Percentiles rank a stretch among this genome's conserved stretches.
Conservation (phyloP, 148 eudicot genomes). For the Rhododendron mucronatum region DNA sequence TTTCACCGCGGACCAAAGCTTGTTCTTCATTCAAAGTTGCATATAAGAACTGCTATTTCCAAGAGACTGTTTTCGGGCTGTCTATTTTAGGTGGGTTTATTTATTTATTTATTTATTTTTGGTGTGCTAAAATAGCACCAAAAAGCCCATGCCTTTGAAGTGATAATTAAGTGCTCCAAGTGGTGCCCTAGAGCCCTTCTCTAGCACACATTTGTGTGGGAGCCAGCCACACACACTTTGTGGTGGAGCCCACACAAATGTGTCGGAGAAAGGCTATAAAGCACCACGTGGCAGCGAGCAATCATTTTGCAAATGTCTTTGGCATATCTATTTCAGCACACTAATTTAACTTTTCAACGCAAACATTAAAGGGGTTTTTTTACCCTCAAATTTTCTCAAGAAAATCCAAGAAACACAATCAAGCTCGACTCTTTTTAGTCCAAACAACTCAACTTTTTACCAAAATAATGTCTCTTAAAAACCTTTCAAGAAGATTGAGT, state of each 20-base stretch:
- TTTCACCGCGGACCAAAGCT: background rate
- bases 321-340: background rate
- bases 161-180: background rate
- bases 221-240: background rate
- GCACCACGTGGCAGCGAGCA: background rate
- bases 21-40: background rate
- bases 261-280: background rate
- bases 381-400: background rate
- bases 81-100: background rate
- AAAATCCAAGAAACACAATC: background rate
- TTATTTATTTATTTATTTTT: too few species aligned
- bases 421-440: background rate
- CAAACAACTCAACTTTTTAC: background rate
- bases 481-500: background rate
- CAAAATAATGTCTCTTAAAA: background rate
- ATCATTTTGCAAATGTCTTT: background rate
- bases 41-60: background rate
- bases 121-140: background rate
- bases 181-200: background rate
- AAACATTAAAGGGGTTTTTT: background rate
- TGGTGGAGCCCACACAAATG: background rate
- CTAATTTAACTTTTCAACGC: background rate
- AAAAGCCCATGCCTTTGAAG: background rate
- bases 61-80: background rate
- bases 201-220: background rate